Percentiles rank a stretch among this genome's conserved stretches.
Evolutionary conservation across 2,329 filamentous ascomycete genomes (phyloP).

Genomic region (Bipolaris cookei): DNA sequence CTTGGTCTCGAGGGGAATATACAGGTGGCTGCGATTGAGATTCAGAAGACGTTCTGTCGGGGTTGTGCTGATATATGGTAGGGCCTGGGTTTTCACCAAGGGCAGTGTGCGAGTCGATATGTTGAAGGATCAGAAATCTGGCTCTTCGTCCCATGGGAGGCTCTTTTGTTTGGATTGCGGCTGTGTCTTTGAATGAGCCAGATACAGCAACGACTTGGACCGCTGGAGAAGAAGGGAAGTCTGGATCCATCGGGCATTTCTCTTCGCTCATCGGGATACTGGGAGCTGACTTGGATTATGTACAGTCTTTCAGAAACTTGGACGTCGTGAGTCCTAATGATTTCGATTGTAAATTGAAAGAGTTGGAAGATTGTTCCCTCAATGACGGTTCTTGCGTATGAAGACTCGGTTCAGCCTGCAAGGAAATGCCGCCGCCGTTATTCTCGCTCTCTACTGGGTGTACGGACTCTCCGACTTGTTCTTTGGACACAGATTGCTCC

Average conservation of each 20-base stretch:
- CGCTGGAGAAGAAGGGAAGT: constrained; percentile 34
- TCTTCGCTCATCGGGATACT: constrained; percentile 19
- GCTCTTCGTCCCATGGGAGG: too few relatives aligned
- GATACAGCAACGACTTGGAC: constrained; percentile 23
- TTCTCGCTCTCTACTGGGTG: constrained; percentile 1
- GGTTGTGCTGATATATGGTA: too few relatives aligned
- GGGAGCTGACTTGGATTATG: constrained; percentile 21
- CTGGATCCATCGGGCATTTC: constrained; percentile 24
- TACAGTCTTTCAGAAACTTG: constrained; percentile 5
- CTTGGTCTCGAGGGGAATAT: too few relatives aligned
- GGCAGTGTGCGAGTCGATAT: too few relatives aligned
- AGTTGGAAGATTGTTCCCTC: constrained; percentile 45
- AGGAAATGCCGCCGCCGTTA: constrained; percentile 33
- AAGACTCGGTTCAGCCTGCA: constrained; percentile 34
- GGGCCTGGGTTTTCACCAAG: too few relatives aligned
- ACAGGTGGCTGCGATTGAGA: too few relatives aligned
- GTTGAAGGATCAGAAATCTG: too few relatives aligned
- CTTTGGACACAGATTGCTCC: constrained; percentile 1
- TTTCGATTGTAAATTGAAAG: constrained; percentile 33
- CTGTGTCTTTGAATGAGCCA: constrained; percentile 13
- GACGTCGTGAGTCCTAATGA: not conserved
- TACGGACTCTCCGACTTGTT: not conserved
- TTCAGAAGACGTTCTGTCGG: too few relatives aligned
- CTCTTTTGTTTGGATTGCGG: too few relatives aligned
- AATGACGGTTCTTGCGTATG: constrained; percentile 42